Conservation (phyloP, 352 stramenopile genomes). For the Phytophthora sojae region DNA sequence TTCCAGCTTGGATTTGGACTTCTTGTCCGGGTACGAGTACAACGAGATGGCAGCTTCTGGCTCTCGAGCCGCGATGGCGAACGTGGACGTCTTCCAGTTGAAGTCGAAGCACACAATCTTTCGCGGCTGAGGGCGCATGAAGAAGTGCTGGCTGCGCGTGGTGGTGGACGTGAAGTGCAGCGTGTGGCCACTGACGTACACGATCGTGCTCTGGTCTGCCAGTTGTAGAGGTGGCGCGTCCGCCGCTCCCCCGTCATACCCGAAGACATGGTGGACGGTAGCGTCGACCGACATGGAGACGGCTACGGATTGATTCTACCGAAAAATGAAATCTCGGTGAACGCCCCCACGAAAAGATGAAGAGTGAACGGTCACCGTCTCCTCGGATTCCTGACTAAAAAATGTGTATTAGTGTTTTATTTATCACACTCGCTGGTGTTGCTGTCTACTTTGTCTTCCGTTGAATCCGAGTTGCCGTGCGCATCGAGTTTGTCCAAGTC, state of each 20-base stretch:
- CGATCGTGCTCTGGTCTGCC: constrained; percentile 74
- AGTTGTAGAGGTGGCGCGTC: constrained; percentile 54
- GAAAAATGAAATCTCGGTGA: constrained; percentile 24
- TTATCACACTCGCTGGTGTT: not conserved
- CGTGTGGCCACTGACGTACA: constrained; percentile 64
- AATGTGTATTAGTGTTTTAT: not conserved
- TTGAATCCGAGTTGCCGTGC: constrained; percentile 3
- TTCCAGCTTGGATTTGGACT: constrained; percentile 62
- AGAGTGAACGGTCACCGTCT: constrained; percentile 27
- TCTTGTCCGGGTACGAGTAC: constrained; percentile 84
- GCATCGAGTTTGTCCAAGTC: constrained; percentile 29
- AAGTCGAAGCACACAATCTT: constrained; percentile 71
- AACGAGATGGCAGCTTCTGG: constrained; percentile 63
- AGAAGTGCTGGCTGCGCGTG: constrained; percentile 69
- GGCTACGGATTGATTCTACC: not conserved
- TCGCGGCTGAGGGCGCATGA: constrained; percentile 60
- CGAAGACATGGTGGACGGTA: constrained; percentile 70
- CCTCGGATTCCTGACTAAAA: not conserved
- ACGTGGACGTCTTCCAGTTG: constrained; percentile 61
- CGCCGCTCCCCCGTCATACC: constrained; percentile 49
- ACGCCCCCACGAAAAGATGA: constrained; percentile 7
- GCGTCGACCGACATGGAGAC: constrained; percentile 58
- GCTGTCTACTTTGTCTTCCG: not conserved
- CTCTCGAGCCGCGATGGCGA: constrained; percentile 66
- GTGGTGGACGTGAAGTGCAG: constrained; percentile 77